Conservation (phyloP, 2,329 filamentous ascomycete species). For the Phialophora expanda region DNA sequence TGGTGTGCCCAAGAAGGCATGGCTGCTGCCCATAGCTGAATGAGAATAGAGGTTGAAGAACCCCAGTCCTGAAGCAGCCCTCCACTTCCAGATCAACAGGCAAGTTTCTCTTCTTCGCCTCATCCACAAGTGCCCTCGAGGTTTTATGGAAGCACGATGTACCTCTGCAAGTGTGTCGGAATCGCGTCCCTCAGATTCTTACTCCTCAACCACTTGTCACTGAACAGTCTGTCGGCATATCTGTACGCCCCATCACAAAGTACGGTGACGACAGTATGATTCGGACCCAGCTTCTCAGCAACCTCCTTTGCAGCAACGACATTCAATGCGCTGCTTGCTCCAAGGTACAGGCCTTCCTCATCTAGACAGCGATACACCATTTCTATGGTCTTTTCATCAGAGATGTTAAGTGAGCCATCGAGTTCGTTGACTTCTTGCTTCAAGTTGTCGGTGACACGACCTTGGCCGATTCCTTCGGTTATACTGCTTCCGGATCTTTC, state of each 20-base stretch:
- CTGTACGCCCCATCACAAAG: conserved; percentile 96
- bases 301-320: conserved; percentile 95
- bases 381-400: conserved; percentile 91
- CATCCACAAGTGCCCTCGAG: not conserved
- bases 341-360: conserved; percentile 93
- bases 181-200: conserved; percentile 84
- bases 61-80: not conserved
- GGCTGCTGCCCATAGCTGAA: not conserved
- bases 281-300: conserved; percentile 84
- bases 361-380: conserved; percentile 98
- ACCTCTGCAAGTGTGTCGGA: conserved; percentile 84
- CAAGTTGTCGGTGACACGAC: conserved; percentile 93
- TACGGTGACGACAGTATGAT: conserved; percentile 89
- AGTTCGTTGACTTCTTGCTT: conserved; percentile 80
- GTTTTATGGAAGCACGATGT: conserved; percentile 79
- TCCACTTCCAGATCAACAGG: not conserved
- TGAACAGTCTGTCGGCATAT: conserved; percentile 94
- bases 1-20: not conserved
- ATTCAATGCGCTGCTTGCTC: conserved; percentile 91
- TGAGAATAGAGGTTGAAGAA: not conserved
- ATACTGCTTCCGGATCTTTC: conserved; percentile 86
- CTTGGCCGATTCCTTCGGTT: conserved; percentile 97
- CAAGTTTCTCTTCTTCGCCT: not conserved
- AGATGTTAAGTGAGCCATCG: conserved; percentile 82
- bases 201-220: conserved; percentile 82